Conservation (phyloP, 2,329 filamentous ascomycete genomes). For the Aspergillus unguis region DNA sequence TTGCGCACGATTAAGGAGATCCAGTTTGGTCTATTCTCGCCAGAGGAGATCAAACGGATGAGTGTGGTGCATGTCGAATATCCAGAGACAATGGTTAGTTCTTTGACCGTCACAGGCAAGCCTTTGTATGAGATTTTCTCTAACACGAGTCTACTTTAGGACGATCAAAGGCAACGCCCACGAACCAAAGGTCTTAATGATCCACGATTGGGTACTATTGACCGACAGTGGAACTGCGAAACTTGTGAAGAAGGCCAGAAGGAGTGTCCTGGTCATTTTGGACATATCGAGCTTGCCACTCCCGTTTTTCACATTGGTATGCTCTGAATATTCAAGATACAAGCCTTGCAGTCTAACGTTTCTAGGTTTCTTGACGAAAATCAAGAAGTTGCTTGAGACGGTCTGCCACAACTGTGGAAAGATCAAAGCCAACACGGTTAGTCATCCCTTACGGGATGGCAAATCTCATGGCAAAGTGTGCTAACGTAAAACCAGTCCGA, state of each 20-base stretch:
- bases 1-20: slow-evolving; percentile 98
- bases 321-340: slow-evolving; percentile 1
- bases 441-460: slow-evolving; percentile 64
- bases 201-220: slow-evolving; percentile 91
- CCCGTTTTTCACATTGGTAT: slow-evolving; percentile 84
- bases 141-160: slow-evolving; percentile 43
- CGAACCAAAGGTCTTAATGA: slow-evolving; percentile 92
- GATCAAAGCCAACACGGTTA: slow-evolving; percentile 96
- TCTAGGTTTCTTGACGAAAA: slow-evolving; percentile 92
- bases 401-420: slow-evolving; percentile 99
- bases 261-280: slow-evolving; percentile 96
- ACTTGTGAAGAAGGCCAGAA: slow-evolving; percentile 95
- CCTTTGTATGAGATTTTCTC: slow-evolving; percentile 14
- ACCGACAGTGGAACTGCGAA: slow-evolving; percentile 90
- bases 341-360: slow-evolving; percentile 24
- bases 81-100: slow-evolving; percentile 85
- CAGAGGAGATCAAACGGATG: slow-evolving; percentile 99
- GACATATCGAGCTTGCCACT: slow-evolving; percentile 95
- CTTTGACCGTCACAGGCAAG: slow-evolving; percentile 8
- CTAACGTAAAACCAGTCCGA: slow-evolving; percentile 66
- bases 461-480: slow-evolving; percentile 49
- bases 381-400: slow-evolving; percentile 98
- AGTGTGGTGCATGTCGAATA: slow-evolving; percentile 95
- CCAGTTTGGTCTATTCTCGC: slow-evolving; percentile 95
- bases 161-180: slow-evolving; percentile 86